Conservation (phyloP, 164 flowering plant genomes). For the Warburgia ugandensis region DNA sequence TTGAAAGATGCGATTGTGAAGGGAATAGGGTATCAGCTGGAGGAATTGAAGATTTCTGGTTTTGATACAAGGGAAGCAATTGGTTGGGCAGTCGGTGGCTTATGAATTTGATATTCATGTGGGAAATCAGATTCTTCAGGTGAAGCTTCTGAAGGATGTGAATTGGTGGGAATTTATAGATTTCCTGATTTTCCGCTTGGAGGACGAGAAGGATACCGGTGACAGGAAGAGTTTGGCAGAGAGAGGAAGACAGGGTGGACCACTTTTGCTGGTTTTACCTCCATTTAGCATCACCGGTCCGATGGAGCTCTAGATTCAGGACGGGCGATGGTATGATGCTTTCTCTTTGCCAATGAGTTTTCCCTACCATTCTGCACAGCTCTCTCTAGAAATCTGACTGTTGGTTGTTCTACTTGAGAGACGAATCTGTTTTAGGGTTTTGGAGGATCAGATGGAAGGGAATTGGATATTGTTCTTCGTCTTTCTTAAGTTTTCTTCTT, state of each 20-base stretch:
- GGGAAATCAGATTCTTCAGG: slow-evolving; percentile 61
- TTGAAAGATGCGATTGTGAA: slow-evolving; percentile 79
- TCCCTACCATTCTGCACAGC: background rate
- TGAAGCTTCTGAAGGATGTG: slow-evolving; percentile 86
- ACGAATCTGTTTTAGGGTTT: too few species aligned
- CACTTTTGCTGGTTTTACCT: slow-evolving; percentile 55
- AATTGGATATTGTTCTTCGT: too few species aligned
- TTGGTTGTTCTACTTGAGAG: background rate
- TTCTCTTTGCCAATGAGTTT: slow-evolving; percentile 70
- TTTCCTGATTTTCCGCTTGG: slow-evolving; percentile 59
- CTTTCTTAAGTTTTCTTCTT: too few species aligned
- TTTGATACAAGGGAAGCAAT: slow-evolving; percentile 71
- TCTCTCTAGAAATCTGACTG: background rate
- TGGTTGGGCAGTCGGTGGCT: slow-evolving; percentile 73
- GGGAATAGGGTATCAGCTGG: slow-evolving; percentile 67
- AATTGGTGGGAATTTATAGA: slow-evolving; percentile 80
- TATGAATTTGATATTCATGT: slow-evolving; percentile 85
- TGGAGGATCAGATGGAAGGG: too few species aligned
- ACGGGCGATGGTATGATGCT: slow-evolving; percentile 74
- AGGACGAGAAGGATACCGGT: slow-evolving; percentile 20
- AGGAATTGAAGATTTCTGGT: slow-evolving; percentile 71
- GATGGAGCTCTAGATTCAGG: slow-evolving; percentile 97
- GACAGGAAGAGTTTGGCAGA: slow-evolving; percentile 44
- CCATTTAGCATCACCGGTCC: slow-evolving; percentile 96
- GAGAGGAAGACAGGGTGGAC: slow-evolving; percentile 14